A percentile compares a stretch with the other conserved stretches of the same genome.
Conservation (phyloP, 768 basidiomycete genomes). For the Agaricus bisporus region DNA sequence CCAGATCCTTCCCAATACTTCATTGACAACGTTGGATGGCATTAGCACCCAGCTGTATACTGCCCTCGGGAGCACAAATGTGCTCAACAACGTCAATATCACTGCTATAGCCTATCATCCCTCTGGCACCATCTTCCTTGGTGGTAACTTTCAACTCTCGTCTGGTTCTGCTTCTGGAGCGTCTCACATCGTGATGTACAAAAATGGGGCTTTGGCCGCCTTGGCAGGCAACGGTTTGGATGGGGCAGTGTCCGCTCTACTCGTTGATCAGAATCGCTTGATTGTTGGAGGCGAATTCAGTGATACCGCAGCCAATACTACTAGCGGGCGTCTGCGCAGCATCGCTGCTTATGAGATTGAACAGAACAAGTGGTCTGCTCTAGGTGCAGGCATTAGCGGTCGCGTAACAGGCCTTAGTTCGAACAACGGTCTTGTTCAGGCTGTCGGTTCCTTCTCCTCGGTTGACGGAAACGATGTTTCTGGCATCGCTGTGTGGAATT, state of each 20-base stretch:
- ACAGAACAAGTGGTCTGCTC: slow-evolving; percentile 57
- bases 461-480: slow-evolving; percentile 26
- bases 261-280: slow-evolving; percentile 55
- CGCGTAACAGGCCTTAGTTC: slow-evolving; percentile 56
- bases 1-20: slow-evolving; percentile 55
- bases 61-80: slow-evolving; percentile 45
- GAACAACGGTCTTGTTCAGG: slow-evolving; percentile 44
- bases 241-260: slow-evolving; percentile 66
- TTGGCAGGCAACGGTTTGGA: slow-evolving; percentile 70
- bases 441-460: slow-evolving; percentile 73
- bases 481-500: slow-evolving; percentile 77
- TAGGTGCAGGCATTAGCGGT: slow-evolving; percentile 76
- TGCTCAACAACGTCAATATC: slow-evolving; percentile 34
- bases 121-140: slow-evolving; percentile 64
- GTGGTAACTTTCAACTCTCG: slow-evolving; percentile 66
- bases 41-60: slow-evolving; percentile 57
- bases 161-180: slow-evolving; percentile 49
- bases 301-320: slow-evolving; percentile 53
- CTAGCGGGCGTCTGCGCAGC: slow-evolving; percentile 44
- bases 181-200: slow-evolving; percentile 70
- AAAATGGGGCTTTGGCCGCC: slow-evolving; percentile 45
- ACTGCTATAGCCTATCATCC: slow-evolving; percentile 59
- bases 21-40: slow-evolving; percentile 61
- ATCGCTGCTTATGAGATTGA: slow-evolving; percentile 69
- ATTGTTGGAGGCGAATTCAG: slow-evolving; percentile 89